Percentiles rank a stretch among this genome's conserved stretches.
Conservation (phyloP, 1,284 basidiomycete genomes). For the Ganoderma sinense region DNA sequence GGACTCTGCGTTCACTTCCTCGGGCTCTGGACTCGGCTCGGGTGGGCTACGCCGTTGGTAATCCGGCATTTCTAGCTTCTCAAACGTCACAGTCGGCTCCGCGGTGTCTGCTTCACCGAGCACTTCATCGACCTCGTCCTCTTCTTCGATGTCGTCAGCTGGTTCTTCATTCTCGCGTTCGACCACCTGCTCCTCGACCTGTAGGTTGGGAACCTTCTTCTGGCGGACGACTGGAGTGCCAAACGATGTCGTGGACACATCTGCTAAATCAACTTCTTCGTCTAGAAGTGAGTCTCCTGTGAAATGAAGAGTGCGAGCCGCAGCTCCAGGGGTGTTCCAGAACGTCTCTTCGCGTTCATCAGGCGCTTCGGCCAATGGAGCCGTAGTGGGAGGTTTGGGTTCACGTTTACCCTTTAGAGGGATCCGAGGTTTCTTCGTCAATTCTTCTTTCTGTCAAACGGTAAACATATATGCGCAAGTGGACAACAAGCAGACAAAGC, state of each 20-base stretch:
- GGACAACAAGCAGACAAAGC: constrained; percentile 16
- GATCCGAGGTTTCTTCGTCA: constrained; percentile 39
- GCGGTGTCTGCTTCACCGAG: constrained; percentile 18
- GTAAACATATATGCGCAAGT: not conserved
- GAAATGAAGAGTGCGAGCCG: constrained; percentile 65
- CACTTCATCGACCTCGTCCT: constrained; percentile 25
- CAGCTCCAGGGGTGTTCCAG: constrained; percentile 65
- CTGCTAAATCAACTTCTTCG: constrained; percentile 65
- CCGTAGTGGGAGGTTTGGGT: constrained; percentile 31
- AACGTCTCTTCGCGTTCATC: constrained; percentile 59
- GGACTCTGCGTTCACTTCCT: constrained; percentile 20
- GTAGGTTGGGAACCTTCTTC: not conserved
- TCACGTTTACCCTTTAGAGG: constrained; percentile 23
- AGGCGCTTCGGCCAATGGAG: constrained; percentile 29
- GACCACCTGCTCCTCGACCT: not conserved
- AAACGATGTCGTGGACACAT: constrained; percentile 50
- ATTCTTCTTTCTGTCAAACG: constrained; percentile 50
- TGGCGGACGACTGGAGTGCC: constrained; percentile 48
- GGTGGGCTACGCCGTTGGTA: constrained; percentile 9
- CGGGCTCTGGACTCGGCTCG: constrained; percentile 11
- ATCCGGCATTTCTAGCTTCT: constrained; percentile 6
- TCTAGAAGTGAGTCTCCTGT: constrained; percentile 65
- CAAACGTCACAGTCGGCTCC: constrained; percentile 26
- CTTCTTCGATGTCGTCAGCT: constrained; percentile 27
- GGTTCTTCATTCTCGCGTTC: constrained; percentile 1